These are phyloP conservation scores for Xylaria digitata DNA, from an alignment of 2,329 filamentous ascomycete genomes.

Conservation along the genomic window DNA sequence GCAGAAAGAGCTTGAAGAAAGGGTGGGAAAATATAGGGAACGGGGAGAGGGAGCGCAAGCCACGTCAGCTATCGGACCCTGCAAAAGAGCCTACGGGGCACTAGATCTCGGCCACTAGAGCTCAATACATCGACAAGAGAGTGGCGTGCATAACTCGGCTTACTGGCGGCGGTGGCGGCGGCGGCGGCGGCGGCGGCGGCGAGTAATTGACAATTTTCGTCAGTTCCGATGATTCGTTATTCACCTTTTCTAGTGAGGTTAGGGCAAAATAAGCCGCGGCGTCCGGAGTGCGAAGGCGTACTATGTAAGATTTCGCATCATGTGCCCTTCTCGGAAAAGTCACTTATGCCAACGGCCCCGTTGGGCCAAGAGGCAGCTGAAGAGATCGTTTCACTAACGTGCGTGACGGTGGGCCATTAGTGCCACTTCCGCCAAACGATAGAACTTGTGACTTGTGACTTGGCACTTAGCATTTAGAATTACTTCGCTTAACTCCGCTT, in stretches of 20 bases:
- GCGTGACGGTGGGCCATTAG: too few relatives aligned
- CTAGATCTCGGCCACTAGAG: slow-evolving; percentile 9
- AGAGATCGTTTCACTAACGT: slow-evolving; percentile 21
- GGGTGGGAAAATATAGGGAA: slow-evolving; percentile 2
- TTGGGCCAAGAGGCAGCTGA: slow-evolving; percentile 34
- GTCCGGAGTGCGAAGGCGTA: slow-evolving; percentile 34
- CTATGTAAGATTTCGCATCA: slow-evolving; percentile 28
- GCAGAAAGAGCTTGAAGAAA: background rate
- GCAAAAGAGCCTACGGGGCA: slow-evolving; percentile 7
- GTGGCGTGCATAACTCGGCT: slow-evolving; percentile 31
- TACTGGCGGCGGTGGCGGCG: slow-evolving; percentile 29
- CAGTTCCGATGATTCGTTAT: background rate
- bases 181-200: slow-evolving; percentile 9
- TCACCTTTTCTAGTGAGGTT: background rate
- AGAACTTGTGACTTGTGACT: too few relatives aligned
- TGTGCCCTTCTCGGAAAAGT: slow-evolving; percentile 11
- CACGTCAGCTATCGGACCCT: slow-evolving; percentile 26
- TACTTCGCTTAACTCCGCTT: too few relatives aligned
- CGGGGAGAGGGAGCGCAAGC: slow-evolving; percentile 7
- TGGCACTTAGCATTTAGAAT: too few relatives aligned
- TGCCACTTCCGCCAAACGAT: too few relatives aligned
- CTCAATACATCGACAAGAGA: slow-evolving; percentile 12
- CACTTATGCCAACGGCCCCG: slow-evolving; percentile 7
- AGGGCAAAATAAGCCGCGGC: slow-evolving; percentile 20
- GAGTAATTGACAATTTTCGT: slow-evolving; percentile 3